Evolutionary conservation across 352 stramenopile genomes (phyloP), one percentile per base, ranked within the genome.

Genomic region (Globisporangium cystogenes): DNA sequence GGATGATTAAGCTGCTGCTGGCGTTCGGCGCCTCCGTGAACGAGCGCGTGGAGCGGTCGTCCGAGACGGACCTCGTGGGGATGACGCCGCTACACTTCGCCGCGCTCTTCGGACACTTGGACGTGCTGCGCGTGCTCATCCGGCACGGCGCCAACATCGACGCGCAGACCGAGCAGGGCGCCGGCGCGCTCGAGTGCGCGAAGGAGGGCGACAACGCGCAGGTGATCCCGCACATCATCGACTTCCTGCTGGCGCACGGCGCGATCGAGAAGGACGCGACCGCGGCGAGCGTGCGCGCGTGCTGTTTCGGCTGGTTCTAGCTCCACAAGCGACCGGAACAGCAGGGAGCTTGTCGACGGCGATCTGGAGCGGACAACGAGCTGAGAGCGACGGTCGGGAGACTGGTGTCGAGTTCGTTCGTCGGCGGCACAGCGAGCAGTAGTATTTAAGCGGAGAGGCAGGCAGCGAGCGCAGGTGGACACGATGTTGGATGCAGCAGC

Each of bases 1-100:
- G 54, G 12, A 46, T 69, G n/a, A 50, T 76, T 36, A 58, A 68
- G 35, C 55, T 60, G 23, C 31, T 76, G 48, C 27, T 76, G 14
- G 52, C 59, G 26, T 50, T 51, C 24, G 65, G 65, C 12, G 65
- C 65, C 1, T 23, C 49, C 0, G 48, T 76, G 20, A 46, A 74
- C 37, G 51, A 56, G 29, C 51, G 54, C 36, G 55, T 55, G 23
- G 48, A 56, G 29, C 15, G 10, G 5, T 52, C 35, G 18, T 58
- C 31, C 35, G 54, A 60, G 21, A 11, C n/a, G 11, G 51, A 57
- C 24, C 35, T 63, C n/a, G 44, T 57, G 18, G 56, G 56, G 24
- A 63, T 57, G 56, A 63, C 51, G 51, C 56, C 56, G 35, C 49
- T 63, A 14, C 56, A 63, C 45, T 63, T 63, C 44, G 56, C 56